phyloP scores from a whole-genome alignment of 2,329 filamentous ascomycete species.

The Fusarium oxysporum region DNA sequence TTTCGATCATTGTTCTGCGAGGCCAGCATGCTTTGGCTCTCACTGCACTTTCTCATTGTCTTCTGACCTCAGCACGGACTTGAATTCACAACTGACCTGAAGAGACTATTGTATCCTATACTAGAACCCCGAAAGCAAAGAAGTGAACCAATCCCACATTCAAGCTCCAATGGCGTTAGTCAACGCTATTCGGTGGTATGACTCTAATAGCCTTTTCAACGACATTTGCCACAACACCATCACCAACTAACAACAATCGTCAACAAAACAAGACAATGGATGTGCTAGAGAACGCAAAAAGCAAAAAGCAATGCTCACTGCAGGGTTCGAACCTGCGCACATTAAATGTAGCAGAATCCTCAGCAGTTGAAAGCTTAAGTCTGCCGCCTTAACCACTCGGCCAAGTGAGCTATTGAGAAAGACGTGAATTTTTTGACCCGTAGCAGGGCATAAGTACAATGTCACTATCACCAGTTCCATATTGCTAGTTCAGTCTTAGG shows the following conservation, averaged over 20 bases:
- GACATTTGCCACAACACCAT: background rate
- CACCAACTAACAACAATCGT: background rate
- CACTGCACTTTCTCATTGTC: background rate
- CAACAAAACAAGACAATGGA: background rate
- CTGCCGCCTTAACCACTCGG: slow-evolving; percentile 30
- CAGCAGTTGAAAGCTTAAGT: slow-evolving; percentile 11
- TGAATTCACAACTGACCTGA: background rate
- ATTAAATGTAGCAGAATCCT: slow-evolving; percentile 16
- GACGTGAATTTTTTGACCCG: background rate
- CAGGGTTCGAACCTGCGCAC: slow-evolving; percentile 23
- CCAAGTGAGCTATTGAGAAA: slow-evolving; percentile 13
- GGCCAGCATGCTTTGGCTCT: background rate
- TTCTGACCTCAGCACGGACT: rapidly evolving
- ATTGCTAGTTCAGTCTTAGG: no score
- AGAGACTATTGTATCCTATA: no score
- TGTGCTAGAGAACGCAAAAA: background rate
- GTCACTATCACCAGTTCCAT: no score
- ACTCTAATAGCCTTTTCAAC: background rate
- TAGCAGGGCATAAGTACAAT: rapidly evolving
- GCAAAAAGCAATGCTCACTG: slow-evolving; percentile 4
- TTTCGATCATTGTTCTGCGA: background rate
- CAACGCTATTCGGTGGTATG: background rate
- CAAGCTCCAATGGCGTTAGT: background rate
- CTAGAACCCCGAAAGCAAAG: no score
- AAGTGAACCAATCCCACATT: background rate